Conservation (phyloP, 306 rosid genomes). For the Rosa persica region DNA sequence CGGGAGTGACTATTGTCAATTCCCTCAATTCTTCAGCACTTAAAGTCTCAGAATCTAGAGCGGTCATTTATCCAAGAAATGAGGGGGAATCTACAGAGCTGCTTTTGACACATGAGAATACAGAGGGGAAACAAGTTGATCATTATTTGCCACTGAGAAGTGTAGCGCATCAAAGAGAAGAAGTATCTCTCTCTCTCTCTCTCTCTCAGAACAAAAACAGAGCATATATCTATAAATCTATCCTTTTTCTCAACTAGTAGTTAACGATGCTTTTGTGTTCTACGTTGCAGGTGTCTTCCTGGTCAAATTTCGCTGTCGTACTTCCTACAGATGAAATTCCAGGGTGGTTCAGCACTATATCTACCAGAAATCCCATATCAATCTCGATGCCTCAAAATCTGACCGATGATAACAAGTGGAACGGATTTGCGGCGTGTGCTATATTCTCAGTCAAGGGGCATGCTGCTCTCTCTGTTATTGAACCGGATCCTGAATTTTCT, state of each 20-base stretch:
- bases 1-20: not conserved
- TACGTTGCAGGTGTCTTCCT: not conserved
- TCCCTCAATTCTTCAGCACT: not conserved
- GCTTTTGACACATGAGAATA: too few relatives aligned
- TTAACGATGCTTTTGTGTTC: not conserved
- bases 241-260: too few relatives aligned
- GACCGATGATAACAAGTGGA: not conserved
- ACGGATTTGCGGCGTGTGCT: slow-evolving; percentile 17
- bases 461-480: not conserved
- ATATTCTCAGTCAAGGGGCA: not conserved
- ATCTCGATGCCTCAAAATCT: not conserved
- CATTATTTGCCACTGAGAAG: too few relatives aligned
- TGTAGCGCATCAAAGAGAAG: too few relatives aligned
- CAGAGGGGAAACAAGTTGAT: too few relatives aligned
- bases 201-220: not conserved
- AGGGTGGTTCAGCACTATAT: not conserved
- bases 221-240: not conserved
- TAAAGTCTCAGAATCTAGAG: too few relatives aligned
- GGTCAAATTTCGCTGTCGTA: too few relatives aligned
- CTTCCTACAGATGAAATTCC: not conserved
- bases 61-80: too few relatives aligned
- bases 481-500: not conserved
- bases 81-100: too few relatives aligned
- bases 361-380: not conserved
- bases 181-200: not conserved